phyloP scores from a whole-genome alignment of 2,329 filamentous ascomycete genomes.

The Aspergillus fructus region DNA sequence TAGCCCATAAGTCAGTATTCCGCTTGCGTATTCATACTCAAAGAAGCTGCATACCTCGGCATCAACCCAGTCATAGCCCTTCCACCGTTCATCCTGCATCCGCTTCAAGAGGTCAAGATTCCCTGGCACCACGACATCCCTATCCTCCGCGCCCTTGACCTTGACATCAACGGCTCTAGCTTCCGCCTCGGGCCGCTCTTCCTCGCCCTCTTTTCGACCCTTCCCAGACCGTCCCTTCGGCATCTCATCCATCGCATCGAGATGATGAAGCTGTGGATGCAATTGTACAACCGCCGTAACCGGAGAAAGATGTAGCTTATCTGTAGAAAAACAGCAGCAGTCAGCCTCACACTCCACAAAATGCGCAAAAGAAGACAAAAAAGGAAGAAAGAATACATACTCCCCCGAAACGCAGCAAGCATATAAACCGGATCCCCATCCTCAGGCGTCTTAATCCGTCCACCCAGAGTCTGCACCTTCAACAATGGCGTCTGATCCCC shows the following conservation, averaged over 20 bases:
- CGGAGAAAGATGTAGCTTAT: conserved; percentile 82
- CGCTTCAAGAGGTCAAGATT: conserved; percentile 74
- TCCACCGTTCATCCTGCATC: conserved; percentile 83
- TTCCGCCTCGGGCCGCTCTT: conserved; percentile 51
- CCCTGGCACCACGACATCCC: conserved; percentile 63
- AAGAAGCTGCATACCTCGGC: conserved; percentile 56
- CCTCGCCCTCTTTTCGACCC: conserved; percentile 41
- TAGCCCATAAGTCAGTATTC: conserved; percentile 23
- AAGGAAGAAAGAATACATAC: conserved; percentile 52
- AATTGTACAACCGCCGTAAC: conserved; percentile 82
- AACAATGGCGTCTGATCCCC: conserved; percentile 55
- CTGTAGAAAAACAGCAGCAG: conserved; percentile 44
- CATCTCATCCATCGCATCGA: conserved; percentile 79
- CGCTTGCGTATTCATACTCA: neutral
- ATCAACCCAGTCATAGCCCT: conserved; percentile 74
- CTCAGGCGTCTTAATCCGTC: conserved; percentile 69
- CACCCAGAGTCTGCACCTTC: conserved; percentile 79
- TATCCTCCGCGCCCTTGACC: conserved; percentile 72
- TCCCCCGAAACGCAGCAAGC: conserved; percentile 83
- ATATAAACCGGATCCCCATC: conserved; percentile 77
- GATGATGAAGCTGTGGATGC: conserved; percentile 86
- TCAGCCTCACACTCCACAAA: neutral
- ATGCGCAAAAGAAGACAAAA: neutral
- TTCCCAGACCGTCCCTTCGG: conserved; percentile 34
- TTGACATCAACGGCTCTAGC: conserved; percentile 83